These are phyloP conservation scores for Candida chilensis DNA, from an alignment of 805 yeast species.

Conservation along the genomic window DNA sequence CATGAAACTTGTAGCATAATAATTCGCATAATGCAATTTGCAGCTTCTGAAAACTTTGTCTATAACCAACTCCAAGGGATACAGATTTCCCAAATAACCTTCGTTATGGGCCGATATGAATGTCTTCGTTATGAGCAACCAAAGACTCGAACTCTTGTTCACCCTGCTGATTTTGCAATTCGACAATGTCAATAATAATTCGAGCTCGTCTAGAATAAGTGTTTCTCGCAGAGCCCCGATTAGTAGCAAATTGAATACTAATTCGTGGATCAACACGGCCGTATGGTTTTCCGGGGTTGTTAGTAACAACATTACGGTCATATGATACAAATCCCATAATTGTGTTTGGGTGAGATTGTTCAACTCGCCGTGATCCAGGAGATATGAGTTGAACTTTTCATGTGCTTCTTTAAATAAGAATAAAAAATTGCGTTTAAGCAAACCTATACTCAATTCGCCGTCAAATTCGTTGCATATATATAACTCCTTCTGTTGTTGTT, in stretches of 20 bases:
- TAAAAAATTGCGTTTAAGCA: constrained; percentile 18
- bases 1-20: constrained; percentile 23
- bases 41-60: constrained; percentile 16
- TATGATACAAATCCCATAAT: constrained; percentile 12
- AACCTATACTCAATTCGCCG: constrained; percentile 17
- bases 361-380: not conserved
- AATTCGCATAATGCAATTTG: constrained; percentile 25
- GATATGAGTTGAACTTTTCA: not conserved
- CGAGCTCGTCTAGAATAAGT: constrained; percentile 12
- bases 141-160: constrained; percentile 28
- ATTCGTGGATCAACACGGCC: constrained; percentile 17
- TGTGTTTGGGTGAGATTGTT: not conserved
- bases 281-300: constrained; percentile 30
- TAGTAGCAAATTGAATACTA: constrained; percentile 7
- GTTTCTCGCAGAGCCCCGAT: constrained; percentile 2
- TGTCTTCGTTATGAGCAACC: constrained; percentile 21
- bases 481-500: too few species aligned
- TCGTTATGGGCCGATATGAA: too few species aligned
- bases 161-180: constrained; percentile 18
- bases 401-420: constrained; percentile 22
- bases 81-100: too few species aligned
- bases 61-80: too few species aligned
- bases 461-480: not conserved
- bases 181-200: constrained; percentile 19
- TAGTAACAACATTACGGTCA: constrained; percentile 21